Base-by-base conservation (phyloP, 2,329 filamentous ascomycete genomes). In the Monilinia polystroma region DNA sequence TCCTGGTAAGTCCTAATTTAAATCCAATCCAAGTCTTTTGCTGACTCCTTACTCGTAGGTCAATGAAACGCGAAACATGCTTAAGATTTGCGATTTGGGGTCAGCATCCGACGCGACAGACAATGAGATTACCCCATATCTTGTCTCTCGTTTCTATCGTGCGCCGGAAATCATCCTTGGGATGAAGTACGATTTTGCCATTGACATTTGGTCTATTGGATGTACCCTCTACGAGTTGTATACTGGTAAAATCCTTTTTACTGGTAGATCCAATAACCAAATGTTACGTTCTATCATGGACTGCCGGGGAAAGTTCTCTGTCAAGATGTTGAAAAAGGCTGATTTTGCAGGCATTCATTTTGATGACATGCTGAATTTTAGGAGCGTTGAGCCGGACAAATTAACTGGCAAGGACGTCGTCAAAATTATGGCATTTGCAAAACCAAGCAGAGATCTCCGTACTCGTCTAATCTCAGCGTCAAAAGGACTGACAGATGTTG, bases 261-360 rank as follows among this genome's bases (percentile, higher is more conserved):
- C 92, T 0, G 95, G 95, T 68, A 87, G 91, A 71, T 95, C 92
- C 80, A 99, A 99, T 81, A 99, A 99, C 76, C 93, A 97, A 80
- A 99, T 99, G 95, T 86, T 99, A 68, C 91, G 92, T 70, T 89
- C 90, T 26, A 97, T 99, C 73, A 96, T 97, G 88, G 94, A 99
- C 77, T 93, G 94, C 73, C 89, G 96, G 58, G 95, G 95, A 74
- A 96, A 93, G 78, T 89, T 97, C 70, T 93, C 92, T 41, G 87
- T 90, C 57, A 97, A 97, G 78, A 83, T 97, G 69, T 88, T 97
- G 74, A 92, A 92, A 73, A 90, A 90, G 63, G 92, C 93, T 3
- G 84, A 92, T 70, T 84, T 96, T 68, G 87, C 89, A 18, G 84
- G 85, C 53, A 81, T 89, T 75, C 91, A 97, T 78, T 97, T 97